Evolutionary conservation across 169 alveolate genomes (phyloP), one percentile per base, ranked within the genome.

Genomic region (Plasmodium berghei): DNA sequence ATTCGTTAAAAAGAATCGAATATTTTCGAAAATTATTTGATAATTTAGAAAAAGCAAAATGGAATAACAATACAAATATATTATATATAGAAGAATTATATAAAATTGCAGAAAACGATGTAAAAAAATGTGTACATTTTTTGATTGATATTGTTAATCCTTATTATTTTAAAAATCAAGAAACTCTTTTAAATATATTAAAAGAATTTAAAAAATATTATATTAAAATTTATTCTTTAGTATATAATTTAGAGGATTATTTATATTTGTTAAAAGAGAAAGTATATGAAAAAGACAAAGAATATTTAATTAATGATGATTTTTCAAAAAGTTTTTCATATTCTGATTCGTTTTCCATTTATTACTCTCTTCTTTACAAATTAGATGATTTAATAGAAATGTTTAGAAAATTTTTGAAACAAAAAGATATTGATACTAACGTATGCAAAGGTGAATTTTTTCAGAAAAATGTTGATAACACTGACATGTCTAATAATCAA

Each of bases 231-330:
- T 77, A 77, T 40, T 48, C 80, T 10, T 40, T 77, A 28, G 89
- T 77, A 9, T 77, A 77, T 42, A 77, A 77, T 56, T 59, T 77
- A 42, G 89, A 77, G 40, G 89, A 77, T 18, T 77, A 77, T 45
- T 9, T 77, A 66, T 77, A 64, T 54, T 34, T 77, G n/a, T 56
- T 77, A 46, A 77, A 66, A 69, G 89, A 77, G n/a, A 77, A 77
- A 52, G 72, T 64, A 34, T 49, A 52, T 14, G 48, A 77, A 22
- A 77, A 77, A 34, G 52, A 77, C 24, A 22, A 16, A 20, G 56
- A 64, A 20, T 34, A 16, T 42, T 77, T 48, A 42, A 59, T 56
- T 1, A 77, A 77, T 28, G 89, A 77, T 34, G 89, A 77, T 49
- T 77, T 77, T 18, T 54, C 80, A 40, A 77, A 66, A 28, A 64